These are phyloP conservation scores for Aspergillus intermedius DNA, from an alignment of 2,329 filamentous ascomycete genomes.

Conservation along the genomic window DNA sequence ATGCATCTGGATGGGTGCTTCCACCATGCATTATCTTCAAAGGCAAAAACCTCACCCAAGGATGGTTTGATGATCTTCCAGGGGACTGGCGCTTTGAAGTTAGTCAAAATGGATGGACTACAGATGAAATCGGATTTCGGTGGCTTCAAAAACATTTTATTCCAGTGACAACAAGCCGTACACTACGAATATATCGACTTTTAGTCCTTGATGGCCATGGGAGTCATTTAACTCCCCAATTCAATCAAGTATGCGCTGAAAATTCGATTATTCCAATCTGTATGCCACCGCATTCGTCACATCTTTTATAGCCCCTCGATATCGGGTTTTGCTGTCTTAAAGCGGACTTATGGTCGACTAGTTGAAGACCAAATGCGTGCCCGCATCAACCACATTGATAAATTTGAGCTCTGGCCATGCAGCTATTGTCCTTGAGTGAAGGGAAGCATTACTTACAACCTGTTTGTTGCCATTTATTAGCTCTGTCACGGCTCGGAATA, in stretches of 20 bases:
- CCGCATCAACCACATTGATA: too few relatives aligned
- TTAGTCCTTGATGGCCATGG: not conserved
- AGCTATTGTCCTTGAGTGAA: too few relatives aligned
- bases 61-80: constrained; percentile 6
- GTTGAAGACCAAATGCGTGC: too few relatives aligned
- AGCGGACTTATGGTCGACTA: too few relatives aligned
- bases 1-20: not conserved
- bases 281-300: too few relatives aligned
- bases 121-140: constrained; percentile 26
- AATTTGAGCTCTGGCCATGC: too few relatives aligned
- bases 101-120: constrained; percentile 28
- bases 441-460: too few relatives aligned
- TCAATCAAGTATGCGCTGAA: constrained; percentile 29
- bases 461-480: too few relatives aligned
- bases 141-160: constrained; percentile 34
- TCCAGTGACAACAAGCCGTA: constrained; percentile 16
- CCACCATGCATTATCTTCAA: constrained; percentile 7
- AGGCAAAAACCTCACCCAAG: constrained; percentile 3
- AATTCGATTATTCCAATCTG: constrained; percentile 18
- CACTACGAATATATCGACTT: not conserved
- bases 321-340: too few relatives aligned
- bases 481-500: too few relatives aligned
- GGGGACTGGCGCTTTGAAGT: constrained; percentile 2
- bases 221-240: constrained; percentile 19
- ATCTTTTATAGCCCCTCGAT: too few relatives aligned